Evolutionary conservation across 2,329 filamentous ascomycete genomes (phyloP), one percentile per base, ranked within the genome.

Genomic region (Fusarium caatingaense): DNA sequence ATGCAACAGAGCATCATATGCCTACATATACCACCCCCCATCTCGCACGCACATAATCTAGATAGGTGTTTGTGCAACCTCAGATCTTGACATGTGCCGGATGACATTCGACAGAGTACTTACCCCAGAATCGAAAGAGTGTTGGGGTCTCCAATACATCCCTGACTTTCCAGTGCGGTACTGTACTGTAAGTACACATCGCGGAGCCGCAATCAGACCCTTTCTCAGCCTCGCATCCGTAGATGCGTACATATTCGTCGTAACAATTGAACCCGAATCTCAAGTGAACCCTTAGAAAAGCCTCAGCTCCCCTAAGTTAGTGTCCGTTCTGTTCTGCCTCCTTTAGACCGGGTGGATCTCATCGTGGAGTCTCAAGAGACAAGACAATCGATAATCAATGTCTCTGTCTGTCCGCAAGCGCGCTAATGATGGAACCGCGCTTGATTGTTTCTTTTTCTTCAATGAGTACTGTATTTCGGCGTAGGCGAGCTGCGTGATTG

Each of bases 311-410:
- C 51, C 30, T 28, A 20, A 48, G 54, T 51, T 62, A 64, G 72
- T 60, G 64, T 59, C 60, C 61, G 68, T 53, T 47, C 20, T 48
- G 30, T 48, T 56, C 41, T 25, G 48, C 55, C 68, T 73, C 72
- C 73, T 30, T 75, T 75, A 64, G 73, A 71, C 73, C 73, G 73
- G 62, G 73, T 75, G 73, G 73, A 75, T 72, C 62, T 56, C 45
- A 30, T 64, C 72, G 64, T 74, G 67, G 69, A 74, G 62, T 57
- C 66, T 71, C 53, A 64, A 55, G 37, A 44, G 46, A 37, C 34
- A 37, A 47, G 48, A 47, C 32, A 49, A 48, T 23, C 23, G 21
- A 50, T 23, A 50, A 25, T 20, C 30, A 37, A 23, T 50, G 18
- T 37, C 20, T n/a, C 47, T 27, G 28, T 50, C 28, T 40, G 41